Percentiles rank a stretch among this genome's conserved stretches.
These are phyloP conservation scores for Penicillium frequentans DNA, from an alignment of 2,329 filamentous ascomycete genomes.

Conservation along the genomic window DNA sequence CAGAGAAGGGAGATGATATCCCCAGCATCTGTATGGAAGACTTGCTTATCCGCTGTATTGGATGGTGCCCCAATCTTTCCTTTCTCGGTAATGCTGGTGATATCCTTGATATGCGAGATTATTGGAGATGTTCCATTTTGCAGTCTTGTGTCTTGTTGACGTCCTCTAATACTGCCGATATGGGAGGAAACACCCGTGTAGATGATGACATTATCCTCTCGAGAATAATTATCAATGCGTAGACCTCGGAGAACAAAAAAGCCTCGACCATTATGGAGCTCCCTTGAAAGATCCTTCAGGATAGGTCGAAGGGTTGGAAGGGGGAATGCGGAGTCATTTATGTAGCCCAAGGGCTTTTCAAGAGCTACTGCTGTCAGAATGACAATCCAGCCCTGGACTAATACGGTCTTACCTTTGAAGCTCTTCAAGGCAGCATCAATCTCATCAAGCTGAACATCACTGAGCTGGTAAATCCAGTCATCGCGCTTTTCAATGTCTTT, in stretches of 20 bases:
- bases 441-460: constrained; percentile 41
- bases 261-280: constrained; percentile 43
- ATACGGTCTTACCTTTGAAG: constrained; percentile 38
- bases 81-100: constrained; percentile 33
- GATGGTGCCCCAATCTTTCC: constrained; percentile 19
- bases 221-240: constrained; percentile 35
- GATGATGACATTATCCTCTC: constrained; percentile 38
- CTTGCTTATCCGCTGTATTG: constrained; percentile 31
- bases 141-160: constrained; percentile 40
- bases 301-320: constrained; percentile 35
- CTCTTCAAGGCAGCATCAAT: constrained; percentile 43
- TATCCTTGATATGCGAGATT: constrained; percentile 63
- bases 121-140: constrained; percentile 41
- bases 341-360: constrained; percentile 24
- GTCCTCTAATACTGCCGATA: constrained; percentile 39
- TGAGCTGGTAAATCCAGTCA: constrained; percentile 39
- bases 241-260: constrained; percentile 49
- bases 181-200: constrained; percentile 47
- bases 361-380: constrained; percentile 31
- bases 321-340: constrained; percentile 48
- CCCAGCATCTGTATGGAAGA: constrained; percentile 60
- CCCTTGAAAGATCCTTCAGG: constrained; percentile 35
- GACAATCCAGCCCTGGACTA: not conserved
- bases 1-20: constrained; percentile 55
- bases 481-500: constrained; percentile 30